A percentile compares a stretch with the other conserved stretches of the same genome.
Conservation (phyloP, 2,329 filamentous ascomycete species). For the Alternaria burnsii region DNA sequence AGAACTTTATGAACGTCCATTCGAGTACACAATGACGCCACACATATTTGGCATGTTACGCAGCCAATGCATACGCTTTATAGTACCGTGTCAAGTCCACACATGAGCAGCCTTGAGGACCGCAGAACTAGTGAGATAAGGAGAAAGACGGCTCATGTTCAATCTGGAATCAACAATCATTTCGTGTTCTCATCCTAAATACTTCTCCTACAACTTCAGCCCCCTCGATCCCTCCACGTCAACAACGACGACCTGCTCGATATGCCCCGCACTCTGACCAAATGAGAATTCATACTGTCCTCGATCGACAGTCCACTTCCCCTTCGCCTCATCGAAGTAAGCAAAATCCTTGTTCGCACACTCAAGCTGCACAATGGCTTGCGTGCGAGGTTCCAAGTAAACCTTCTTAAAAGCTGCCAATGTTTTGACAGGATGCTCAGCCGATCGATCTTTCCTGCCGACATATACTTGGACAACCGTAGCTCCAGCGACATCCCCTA, state of each 20-base stretch:
- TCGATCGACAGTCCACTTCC: slow-evolving; percentile 42
- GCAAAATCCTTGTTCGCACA: slow-evolving; percentile 40
- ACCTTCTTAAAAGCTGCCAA: slow-evolving; percentile 74
- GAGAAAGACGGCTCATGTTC: background rate
- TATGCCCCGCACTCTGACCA: slow-evolving; percentile 38
- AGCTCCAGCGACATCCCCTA: slow-evolving; percentile 58
- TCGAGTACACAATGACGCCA: too few species aligned
- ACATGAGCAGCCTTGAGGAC: background rate
- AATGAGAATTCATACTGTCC: slow-evolving; percentile 46
- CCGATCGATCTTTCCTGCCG: slow-evolving; percentile 53
- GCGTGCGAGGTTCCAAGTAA: slow-evolving; percentile 65
- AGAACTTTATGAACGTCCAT: background rate
- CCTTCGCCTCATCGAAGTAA: slow-evolving; percentile 41
- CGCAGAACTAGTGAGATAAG: background rate
- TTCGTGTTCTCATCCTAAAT: background rate
- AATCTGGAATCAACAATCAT: background rate
- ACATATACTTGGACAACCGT: slow-evolving; percentile 68
- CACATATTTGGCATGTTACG: background rate
- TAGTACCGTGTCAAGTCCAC: background rate
- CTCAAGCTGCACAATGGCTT: slow-evolving; percentile 63
- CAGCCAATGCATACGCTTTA: background rate
- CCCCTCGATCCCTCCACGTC: slow-evolving; percentile 30
- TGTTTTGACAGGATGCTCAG: slow-evolving; percentile 69
- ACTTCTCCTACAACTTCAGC: slow-evolving; percentile 16
- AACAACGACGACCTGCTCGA: slow-evolving; percentile 36